Percentiles rank a stretch among this genome's conserved stretches.
Conservation (phyloP, 129 eudicot genomes). For the Sambucus nigra region DNA sequence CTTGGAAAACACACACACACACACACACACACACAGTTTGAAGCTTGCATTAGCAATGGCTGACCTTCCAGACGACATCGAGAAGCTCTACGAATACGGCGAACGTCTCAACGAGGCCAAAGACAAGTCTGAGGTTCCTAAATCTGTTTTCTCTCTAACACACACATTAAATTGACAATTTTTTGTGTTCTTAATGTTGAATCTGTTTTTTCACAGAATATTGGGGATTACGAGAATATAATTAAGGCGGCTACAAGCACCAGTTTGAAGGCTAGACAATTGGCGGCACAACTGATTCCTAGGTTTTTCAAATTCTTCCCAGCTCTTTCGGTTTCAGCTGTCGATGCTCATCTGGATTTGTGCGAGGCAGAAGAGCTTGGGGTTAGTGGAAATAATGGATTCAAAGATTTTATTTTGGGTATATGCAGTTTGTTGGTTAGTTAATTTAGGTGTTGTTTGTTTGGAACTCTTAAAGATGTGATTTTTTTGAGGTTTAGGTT, state of each 20-base stretch:
- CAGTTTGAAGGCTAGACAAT: constrained; percentile 68
- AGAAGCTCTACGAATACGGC: constrained; percentile 82
- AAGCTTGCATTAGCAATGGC: constrained; percentile 31
- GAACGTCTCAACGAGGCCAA: constrained; percentile 76
- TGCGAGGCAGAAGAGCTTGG: constrained; percentile 92
- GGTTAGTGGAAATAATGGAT: too few species aligned
- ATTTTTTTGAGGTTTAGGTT: too few species aligned
- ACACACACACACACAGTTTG: neutral
- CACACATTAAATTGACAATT: neutral
- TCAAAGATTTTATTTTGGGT: too few species aligned
- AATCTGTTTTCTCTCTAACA: too few species aligned
- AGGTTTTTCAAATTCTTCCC: constrained; percentile 82
- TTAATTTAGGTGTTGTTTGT: too few species aligned
- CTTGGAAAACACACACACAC: too few species aligned
- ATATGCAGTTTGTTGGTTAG: too few species aligned
- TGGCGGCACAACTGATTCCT: constrained; percentile 89
- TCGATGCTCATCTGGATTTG: constrained; percentile 80
- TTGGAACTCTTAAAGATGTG: too few species aligned
- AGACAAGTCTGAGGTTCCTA: constrained; percentile 73
- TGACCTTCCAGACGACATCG: constrained; percentile 58
- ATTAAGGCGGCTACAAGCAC: constrained; percentile 55
- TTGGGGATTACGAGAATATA: constrained; percentile 69
- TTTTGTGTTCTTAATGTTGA: neutral
- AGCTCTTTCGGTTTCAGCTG: constrained; percentile 40
- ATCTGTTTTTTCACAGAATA: constrained; percentile 31